phyloP scores from a whole-genome alignment of 805 yeast species.

The Maudiozyma pseudohumilis region DNA sequence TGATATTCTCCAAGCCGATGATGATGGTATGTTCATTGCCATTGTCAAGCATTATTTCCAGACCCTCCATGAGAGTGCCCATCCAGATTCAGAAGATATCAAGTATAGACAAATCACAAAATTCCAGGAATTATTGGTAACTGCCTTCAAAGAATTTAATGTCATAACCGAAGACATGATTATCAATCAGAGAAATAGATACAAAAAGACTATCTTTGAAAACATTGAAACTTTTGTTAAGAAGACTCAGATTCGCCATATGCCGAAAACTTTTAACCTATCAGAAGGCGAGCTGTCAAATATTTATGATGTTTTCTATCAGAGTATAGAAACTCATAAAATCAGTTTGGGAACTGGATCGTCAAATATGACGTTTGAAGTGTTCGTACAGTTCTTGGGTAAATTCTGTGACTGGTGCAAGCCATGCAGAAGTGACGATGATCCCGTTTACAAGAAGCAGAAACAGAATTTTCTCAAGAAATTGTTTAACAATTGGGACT shows the following conservation, averaged over 20 bases:
- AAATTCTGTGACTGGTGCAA: conserved; percentile 72
- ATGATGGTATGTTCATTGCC: conserved; percentile 86
- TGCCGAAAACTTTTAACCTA: conserved; percentile 63
- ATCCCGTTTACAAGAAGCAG: conserved; percentile 23
- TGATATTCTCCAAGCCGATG: conserved; percentile 64
- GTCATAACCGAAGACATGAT: conserved; percentile 69
- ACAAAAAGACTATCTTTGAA: conserved; percentile 66
- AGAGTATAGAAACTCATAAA: conserved; percentile 59
- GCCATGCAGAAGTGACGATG: conserved; percentile 30
- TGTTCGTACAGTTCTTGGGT: conserved; percentile 64
- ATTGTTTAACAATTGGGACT: conserved; percentile 64
- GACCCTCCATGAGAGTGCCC: conserved; percentile 67
- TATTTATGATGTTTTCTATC: conserved; percentile 77
- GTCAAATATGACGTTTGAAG: conserved; percentile 63
- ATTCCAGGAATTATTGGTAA: conserved; percentile 83
- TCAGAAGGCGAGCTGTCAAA: conserved; percentile 50
- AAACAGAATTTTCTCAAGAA: conserved; percentile 46
- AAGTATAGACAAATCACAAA: conserved; percentile 61
- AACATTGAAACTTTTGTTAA: conserved; percentile 88
- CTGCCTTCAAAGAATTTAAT: conserved; percentile 85
- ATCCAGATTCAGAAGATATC: conserved; percentile 57
- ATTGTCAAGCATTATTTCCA: conserved; percentile 75
- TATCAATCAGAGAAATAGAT: conserved; percentile 55
- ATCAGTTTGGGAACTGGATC: conserved; percentile 42
- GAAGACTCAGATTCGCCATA: conserved; percentile 78